Evolutionary conservation across 139 green algal genomes (phyloP), one percentile per base, ranked within the genome.

Genomic region (Edaphochlamys debaryana): DNA sequence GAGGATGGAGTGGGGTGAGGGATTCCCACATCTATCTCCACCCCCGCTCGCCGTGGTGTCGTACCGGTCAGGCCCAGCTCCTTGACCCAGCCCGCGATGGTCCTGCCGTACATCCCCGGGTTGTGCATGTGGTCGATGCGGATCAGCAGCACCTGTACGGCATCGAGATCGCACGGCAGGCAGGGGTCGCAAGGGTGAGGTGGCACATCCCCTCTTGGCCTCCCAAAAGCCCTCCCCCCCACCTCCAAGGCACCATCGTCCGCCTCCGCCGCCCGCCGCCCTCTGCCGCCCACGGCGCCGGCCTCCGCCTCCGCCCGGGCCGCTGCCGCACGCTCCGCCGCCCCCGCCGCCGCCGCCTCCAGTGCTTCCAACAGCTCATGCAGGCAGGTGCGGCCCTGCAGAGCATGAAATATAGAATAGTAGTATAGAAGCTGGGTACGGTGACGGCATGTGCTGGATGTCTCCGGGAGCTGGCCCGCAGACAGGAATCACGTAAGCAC

Each of bases 111-210:
- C 48, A 74, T 36, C 19, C 52, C 36, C 30, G 77, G 40, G 69
- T 67, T 50, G 37, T 82, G 87, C 87, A 90, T 90, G 71, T 90
- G 87, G 79, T 90, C 82, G 30, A 90, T 54, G 3, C 64, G 56
- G n/a, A 89, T 52, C 36, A 90, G 82, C 34, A 87, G 66, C 45
- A 84, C 66, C 64, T 84, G 13, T 67, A 63, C 54, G 54, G 54
- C 54, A 63, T 58, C 50, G n/a, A n/a, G n/a, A n/a, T n/a, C n/a
- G n/a, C n/a, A n/a, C n/a, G n/a, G n/a, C n/a, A n/a, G n/a, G n/a
- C n/a, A n/a, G n/a, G n/a, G n/a, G n/a, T n/a, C 45, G 45, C 45
- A 9, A 54, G 11, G 45, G 45, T 13, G 45, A 9, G 45, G 13
- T 54, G 45, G 15, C 52, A 25, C 52, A 27, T 20, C 17, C 3